phyloP scores from a whole-genome alignment of 1,284 basidiomycete species.

The Rhodofomes roseus region DNA sequence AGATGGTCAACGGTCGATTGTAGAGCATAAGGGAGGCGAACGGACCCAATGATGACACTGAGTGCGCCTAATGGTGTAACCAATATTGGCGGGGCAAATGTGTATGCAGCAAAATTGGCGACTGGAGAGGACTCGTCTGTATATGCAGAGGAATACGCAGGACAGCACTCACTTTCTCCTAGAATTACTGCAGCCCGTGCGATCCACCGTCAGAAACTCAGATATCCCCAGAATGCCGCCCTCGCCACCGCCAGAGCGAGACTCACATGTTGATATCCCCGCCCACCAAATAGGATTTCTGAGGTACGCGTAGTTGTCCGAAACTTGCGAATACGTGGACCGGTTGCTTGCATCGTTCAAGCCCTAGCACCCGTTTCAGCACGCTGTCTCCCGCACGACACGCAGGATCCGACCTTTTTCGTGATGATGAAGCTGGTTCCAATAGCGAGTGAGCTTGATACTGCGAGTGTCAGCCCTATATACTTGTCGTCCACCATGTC shows the following conservation, averaged over 20 bases:
- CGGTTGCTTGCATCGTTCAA: constrained; percentile 74
- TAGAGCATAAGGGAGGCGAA: constrained; percentile 7
- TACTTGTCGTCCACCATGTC: constrained; percentile 87
- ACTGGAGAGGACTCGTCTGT: constrained; percentile 46
- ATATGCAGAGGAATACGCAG: neutral
- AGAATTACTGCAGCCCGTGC: constrained; percentile 64
- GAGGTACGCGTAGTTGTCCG: constrained; percentile 84
- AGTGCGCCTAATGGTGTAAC: constrained; percentile 95
- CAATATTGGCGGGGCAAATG: constrained; percentile 95
- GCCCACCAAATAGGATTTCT: constrained; percentile 98
- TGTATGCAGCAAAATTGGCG: constrained; percentile 98
- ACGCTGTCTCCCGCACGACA: neutral
- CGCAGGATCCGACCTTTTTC: constrained; percentile 70
- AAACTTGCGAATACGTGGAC: constrained; percentile 53
- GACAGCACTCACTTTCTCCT: constrained; percentile 69
- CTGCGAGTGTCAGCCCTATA: constrained; percentile 83
- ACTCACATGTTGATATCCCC: constrained; percentile 90
- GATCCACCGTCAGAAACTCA: constrained; percentile 1
- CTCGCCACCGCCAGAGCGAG: too few relatives aligned
- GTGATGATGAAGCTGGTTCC: constrained; percentile 95
- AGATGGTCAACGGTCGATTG: constrained; percentile 1
- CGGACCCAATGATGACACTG: constrained; percentile 95
- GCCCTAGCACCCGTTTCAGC: constrained; percentile 46
- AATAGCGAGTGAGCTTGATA: constrained; percentile 82
- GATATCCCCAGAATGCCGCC: neutral